Percentiles rank a stretch among this genome's conserved stretches.
These are phyloP conservation scores for Moesziomyces sp. DNA, from an alignment of 1,284 basidiomycete species.

Conservation along the genomic window DNA sequence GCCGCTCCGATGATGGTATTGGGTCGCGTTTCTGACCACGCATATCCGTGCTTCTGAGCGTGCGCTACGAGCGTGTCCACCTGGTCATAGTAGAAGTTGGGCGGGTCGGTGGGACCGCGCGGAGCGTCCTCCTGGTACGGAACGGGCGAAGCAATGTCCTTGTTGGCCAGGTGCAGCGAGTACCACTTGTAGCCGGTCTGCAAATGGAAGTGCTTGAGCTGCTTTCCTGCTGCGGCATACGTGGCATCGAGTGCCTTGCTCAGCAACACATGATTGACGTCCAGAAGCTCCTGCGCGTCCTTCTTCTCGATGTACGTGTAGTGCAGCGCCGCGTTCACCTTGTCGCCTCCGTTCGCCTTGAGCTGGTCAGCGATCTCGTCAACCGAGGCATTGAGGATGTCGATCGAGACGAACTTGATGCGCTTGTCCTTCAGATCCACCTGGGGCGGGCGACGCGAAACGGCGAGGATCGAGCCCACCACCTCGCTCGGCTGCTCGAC, in stretches of 20 bases:
- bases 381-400: conserved; percentile 33
- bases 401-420: conserved; percentile 46
- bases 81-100: conserved; percentile 48
- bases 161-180: conserved; percentile 43
- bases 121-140: conserved; percentile 38
- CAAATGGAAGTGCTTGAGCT: conserved; percentile 42
- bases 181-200: conserved; percentile 53
- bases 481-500: conserved; percentile 26
- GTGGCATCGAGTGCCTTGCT: conserved; percentile 42
- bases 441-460: conserved; percentile 36
- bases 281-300: conserved; percentile 35
- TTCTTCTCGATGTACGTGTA: conserved; percentile 51
- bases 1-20: conserved; percentile 50
- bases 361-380: conserved; percentile 28
- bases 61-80: conserved; percentile 39
- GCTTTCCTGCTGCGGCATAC: conserved; percentile 24
- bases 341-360: conserved; percentile 30
- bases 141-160: conserved; percentile 36
- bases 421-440: conserved; percentile 37
- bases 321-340: conserved; percentile 35
- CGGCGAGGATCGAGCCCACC: conserved; percentile 27
- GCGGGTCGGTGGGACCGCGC: conserved; percentile 32
- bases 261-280: conserved; percentile 39
- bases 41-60: conserved; percentile 42
- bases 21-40: conserved; percentile 43